A percentile compares a stretch with the other conserved stretches of the same genome.
Conservation (phyloP, 331 rosid genomes). For the Pyracantha coccinea region DNA sequence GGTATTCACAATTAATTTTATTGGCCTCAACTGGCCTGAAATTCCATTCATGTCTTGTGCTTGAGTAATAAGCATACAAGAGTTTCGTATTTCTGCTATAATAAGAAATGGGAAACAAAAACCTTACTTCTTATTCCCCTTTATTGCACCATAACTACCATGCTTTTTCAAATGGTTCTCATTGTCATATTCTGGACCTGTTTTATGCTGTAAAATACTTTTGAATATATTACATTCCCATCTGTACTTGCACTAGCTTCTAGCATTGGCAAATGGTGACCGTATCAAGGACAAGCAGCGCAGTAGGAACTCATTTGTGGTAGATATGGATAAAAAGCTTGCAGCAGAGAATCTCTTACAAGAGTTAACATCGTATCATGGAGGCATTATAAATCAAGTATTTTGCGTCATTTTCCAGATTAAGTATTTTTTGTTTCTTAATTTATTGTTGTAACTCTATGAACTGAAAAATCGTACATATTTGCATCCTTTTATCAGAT, state of each 20-base stretch:
- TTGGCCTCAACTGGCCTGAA: not conserved
- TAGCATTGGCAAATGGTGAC: constrained; percentile 84
- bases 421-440: not conserved
- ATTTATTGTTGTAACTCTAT: not conserved
- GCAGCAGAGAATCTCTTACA: constrained; percentile 78
- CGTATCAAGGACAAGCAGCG: constrained; percentile 90
- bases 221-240: constrained; percentile 9
- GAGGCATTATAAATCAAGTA: constrained; percentile 68
- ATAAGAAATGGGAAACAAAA: not conserved
- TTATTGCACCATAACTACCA: not conserved
- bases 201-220: not conserved
- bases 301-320: constrained; percentile 84
- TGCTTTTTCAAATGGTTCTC: not conserved
- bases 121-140: not conserved
- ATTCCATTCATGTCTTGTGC: constrained; percentile 1
- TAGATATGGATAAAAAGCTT: constrained; percentile 87
- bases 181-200: not conserved
- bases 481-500: constrained; percentile 29
- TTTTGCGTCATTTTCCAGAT: not conserved
- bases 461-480: not conserved
- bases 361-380: constrained; percentile 68
- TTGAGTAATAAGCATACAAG: not conserved
- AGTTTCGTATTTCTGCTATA: not conserved
- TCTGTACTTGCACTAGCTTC: constrained; percentile 45
- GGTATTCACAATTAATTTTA: constrained; percentile 33